Evolutionary conservation across 148 eudicot genomes (phyloP), one percentile per base, ranked within the genome.

Genomic region (Camellia granthamiana): DNA sequence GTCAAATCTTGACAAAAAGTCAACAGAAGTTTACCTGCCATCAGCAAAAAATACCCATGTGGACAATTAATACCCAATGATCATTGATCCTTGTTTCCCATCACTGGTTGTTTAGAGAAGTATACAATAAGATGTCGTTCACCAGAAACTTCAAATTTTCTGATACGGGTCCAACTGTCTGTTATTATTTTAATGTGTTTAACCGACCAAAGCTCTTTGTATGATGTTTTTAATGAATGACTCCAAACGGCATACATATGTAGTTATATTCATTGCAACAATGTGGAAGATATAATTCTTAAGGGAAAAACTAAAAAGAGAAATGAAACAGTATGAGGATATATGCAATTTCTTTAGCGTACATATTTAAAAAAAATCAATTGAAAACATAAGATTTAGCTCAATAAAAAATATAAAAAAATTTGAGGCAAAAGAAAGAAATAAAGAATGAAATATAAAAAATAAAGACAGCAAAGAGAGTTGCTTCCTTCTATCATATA

Each of bases 401-500:
- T n/a, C 11, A 69, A 42, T 1, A 49, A 49, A 49, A 5, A 5
- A 49, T 7, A 49, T 49, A 49, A 49, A 38, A 67, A 41, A 46
- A 41, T 30, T 15, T 13, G 52, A 14, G 21, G 52, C 19, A 38
- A 38, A 30, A 43, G 3, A 69, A 43, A 43, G n/a, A 49, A 49
- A 15, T 1, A 9, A 11, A 19, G 43, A 51, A 3, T 43, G 43
- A 69, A 5, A 58, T 9, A 51, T 51, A 43, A 43, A 6, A 49
- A 49, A 15, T 1, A 9, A 11, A 19, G 43, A 51, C 3, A 49
- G 3, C 52, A 49, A 49, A 49, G 52, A 49, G 63, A 18, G 74
- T 62, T 74, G 81, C 49, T 79, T 66, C 19, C 69, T 21, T 65
- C 78, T 47, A 64, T 89, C 89, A 92, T 87, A 92, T 79, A 74